Conservation (phyloP, 768 basidiomycete species). For the Mycena filopes region DNA sequence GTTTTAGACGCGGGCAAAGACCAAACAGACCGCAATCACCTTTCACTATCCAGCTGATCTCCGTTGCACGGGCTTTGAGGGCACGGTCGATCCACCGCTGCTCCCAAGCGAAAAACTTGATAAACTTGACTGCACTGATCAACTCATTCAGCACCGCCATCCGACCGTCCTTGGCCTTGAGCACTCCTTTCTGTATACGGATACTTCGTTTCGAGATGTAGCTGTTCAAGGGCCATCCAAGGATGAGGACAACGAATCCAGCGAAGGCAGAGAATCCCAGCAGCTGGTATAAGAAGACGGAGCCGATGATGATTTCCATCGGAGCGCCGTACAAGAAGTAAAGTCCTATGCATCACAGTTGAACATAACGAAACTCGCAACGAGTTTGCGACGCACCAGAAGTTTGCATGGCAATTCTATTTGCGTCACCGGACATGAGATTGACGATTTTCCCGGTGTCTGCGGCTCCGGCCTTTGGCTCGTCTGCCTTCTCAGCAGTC, state of each 20-base stretch:
- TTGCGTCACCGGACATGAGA: slow-evolving; percentile 85
- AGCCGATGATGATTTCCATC: slow-evolving; percentile 30
- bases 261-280: slow-evolving; percentile 79
- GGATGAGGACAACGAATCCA: slow-evolving; percentile 72
- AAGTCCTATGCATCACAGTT: neutral
- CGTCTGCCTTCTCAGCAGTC: slow-evolving; percentile 53
- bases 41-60: slow-evolving; percentile 61
- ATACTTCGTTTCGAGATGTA: slow-evolving; percentile 69
- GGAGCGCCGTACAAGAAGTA: slow-evolving; percentile 28
- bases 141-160: slow-evolving; percentile 86
- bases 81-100: slow-evolving; percentile 29
- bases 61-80: slow-evolving; percentile 18
- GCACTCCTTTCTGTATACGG: slow-evolving; percentile 70
- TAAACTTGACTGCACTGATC: slow-evolving; percentile 64
- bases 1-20: neutral
- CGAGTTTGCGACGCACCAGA: slow-evolving; percentile 39
- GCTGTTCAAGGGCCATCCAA: slow-evolving; percentile 80
- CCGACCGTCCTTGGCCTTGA: slow-evolving; percentile 76
- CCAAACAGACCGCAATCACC: slow-evolving; percentile 44
- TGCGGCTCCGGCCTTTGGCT: slow-evolving; percentile 75
- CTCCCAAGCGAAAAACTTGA: slow-evolving; percentile 56
- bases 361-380: neutral
- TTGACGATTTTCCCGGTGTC: slow-evolving; percentile 92
- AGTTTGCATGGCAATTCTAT: slow-evolving; percentile 51
- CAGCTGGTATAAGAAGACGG: slow-evolving; percentile 42